Conservation (phyloP, 129 eudicot genomes). For the Glebionis coronaria region DNA sequence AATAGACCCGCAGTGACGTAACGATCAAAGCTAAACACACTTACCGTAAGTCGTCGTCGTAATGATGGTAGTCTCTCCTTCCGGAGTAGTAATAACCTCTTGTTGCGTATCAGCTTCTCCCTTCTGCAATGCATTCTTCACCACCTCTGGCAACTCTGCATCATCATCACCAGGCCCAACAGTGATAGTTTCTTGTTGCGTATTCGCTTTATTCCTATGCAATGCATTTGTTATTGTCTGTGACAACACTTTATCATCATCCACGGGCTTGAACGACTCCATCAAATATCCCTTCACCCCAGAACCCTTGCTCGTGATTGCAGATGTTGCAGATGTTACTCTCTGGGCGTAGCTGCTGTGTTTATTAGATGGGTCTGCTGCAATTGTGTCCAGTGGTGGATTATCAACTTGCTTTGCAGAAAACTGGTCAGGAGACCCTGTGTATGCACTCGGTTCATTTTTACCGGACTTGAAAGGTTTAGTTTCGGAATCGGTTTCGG, state of each 20-base stretch:
- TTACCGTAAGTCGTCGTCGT: constrained; percentile 11
- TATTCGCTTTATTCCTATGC: no score
- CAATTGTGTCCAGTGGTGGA: constrained; percentile 28
- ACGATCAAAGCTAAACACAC: not conserved
- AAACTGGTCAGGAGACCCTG: constrained; percentile 30
- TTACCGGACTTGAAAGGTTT: constrained; percentile 14
- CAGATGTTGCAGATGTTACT: constrained; percentile 40
- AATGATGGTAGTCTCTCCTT: not conserved
- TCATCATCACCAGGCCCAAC: no score
- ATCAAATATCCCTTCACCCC: no score
- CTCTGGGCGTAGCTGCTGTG: constrained; percentile 34
- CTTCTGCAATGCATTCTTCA: no score
- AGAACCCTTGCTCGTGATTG: constrained; percentile 38
- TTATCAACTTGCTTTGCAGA: constrained; percentile 9
- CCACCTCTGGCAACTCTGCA: no score
- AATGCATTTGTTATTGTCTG: no score
- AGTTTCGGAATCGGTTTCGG: constrained; percentile 9
- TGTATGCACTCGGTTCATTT: not conserved
- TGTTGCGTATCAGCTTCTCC: no score
- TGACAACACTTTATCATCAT: no score
- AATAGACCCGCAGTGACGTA: not conserved
- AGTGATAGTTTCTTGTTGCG: no score
- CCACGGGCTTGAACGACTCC: no score
- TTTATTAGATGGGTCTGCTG: constrained; percentile 18
- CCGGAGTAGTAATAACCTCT: no score